These are phyloP conservation scores for Cicer yamashitae DNA, from an alignment of 306 rosid species.

Conservation along the genomic window DNA sequence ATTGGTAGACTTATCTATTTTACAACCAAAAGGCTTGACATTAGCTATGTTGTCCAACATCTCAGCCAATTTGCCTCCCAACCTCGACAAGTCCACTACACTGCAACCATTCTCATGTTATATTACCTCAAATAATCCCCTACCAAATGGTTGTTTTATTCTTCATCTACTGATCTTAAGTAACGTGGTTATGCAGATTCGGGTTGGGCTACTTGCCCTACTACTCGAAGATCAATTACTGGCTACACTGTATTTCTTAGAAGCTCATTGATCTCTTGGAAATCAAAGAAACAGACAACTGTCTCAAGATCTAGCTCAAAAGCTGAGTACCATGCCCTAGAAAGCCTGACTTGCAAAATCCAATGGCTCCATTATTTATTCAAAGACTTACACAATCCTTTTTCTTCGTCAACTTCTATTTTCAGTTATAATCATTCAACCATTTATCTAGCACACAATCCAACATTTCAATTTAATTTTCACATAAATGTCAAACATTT, in stretches of 20 bases:
- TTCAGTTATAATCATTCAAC: too few relatives aligned
- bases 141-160: neutral
- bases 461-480: too few relatives aligned
- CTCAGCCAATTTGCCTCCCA: too few relatives aligned
- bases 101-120: too few relatives aligned
- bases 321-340: neutral
- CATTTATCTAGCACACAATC: too few relatives aligned
- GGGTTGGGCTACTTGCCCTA: neutral
- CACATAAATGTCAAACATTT: too few relatives aligned
- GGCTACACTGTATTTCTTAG: neutral
- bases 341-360: neutral
- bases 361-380: conserved; percentile 3
- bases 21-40: too few relatives aligned
- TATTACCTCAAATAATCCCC: neutral
- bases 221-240: neutral
- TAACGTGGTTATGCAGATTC: neutral
- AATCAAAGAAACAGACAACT: neutral
- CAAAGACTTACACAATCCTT: neutral
- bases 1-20: too few relatives aligned
- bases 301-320: neutral
- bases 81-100: too few relatives aligned
- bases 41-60: too few relatives aligned
- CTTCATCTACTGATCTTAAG: neutral
- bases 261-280: neutral
- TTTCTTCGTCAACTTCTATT: too few relatives aligned